These are phyloP conservation scores for Aspergillus sclerotialis DNA, from an alignment of 2,329 filamentous ascomycete species.

Conservation along the genomic window DNA sequence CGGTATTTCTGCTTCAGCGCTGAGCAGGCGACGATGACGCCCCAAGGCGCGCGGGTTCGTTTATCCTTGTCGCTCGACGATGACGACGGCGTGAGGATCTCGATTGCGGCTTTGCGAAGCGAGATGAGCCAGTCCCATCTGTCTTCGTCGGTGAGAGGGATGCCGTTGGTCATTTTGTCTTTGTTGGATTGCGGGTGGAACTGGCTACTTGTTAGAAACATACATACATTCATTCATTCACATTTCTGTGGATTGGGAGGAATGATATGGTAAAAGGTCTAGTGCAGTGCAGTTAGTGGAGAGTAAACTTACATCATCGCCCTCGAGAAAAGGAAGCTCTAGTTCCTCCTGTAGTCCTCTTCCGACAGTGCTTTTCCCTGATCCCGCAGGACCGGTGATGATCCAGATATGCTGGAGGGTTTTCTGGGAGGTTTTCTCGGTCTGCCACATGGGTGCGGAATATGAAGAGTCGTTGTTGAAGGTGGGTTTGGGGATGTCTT, in stretches of 20 bases:
- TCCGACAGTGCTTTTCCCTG: conserved; percentile 71
- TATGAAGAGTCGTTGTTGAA: conserved; percentile 12
- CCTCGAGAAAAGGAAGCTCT: conserved; percentile 65
- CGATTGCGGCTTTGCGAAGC: conserved; percentile 58
- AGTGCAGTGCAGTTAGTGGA: neutral
- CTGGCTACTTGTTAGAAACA: conserved; percentile 26
- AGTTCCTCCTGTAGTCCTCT: conserved; percentile 57
- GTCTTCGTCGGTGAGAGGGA: conserved; percentile 83
- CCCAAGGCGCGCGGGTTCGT: conserved; percentile 44
- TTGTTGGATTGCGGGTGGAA: conserved; percentile 60
- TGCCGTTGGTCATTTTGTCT: conserved; percentile 81
- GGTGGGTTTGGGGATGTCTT: conserved; percentile 15
- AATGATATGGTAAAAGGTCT: too few species aligned
- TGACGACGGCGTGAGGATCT: conserved; percentile 39
- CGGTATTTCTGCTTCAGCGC: conserved; percentile 96
- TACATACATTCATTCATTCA: too few species aligned
- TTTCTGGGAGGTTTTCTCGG: conserved; percentile 6
- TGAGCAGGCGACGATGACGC: conserved; percentile 94
- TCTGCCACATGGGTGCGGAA: conserved; percentile 10
- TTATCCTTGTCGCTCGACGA: conserved; percentile 30
- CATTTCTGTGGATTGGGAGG: too few species aligned
- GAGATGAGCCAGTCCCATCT: conserved; percentile 94
- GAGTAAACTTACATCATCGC: conserved; percentile 60
- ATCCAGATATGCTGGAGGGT: conserved; percentile 66
- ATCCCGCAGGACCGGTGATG: conserved; percentile 71